Base-by-base conservation (phyloP, 768 basidiomycete genomes). In the Lentinula sp. region DNA sequence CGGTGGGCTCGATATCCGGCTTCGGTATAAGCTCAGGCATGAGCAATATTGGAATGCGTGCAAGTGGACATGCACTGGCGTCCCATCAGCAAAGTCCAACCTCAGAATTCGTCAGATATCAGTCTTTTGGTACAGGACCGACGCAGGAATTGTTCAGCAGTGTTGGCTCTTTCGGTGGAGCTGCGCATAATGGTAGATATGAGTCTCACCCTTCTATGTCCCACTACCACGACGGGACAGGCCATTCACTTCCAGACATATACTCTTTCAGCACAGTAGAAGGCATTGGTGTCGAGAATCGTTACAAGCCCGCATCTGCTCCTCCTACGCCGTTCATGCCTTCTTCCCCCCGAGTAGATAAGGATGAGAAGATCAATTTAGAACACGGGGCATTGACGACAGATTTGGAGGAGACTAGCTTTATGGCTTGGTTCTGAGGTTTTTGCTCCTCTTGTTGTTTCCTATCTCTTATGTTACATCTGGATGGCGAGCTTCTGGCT, bases 341-440 rank as follows among this genome's bases (percentile, higher is more conserved):
- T 2, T 76, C 75, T 8, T 71, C 75, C 7, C 79, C 82, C 6
- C 74, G 85, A 39, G 79, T 87, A 42, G 79, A 76, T 46, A 79
- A 80, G 64, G 78, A 82, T 59, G 77, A 78, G 61, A 78, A 76
- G 37, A 83, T 84, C 64, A 85, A 86, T 69, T 82, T 86, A 66
- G 85, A 86, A 62, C 77, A 84, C 65, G 85, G 85, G 4, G 84
- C 83, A 21, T 67, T 87, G 62, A 81, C 76, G 32, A 75, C 76
- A 50, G 79, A 81, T 50, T 71, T 83, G 62, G 82, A 82, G 65
- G 84, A 80, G 64, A 85, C 84, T 39, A 83, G 82, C 60, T 86
- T 84, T 68, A 86, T 87, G 85, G 84, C 84, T 23, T 87, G 85
- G 85, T 87, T 87, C 66, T 86, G 73, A 71, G 28, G 16, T 15